Conservation (phyloP, 805 yeast genomes). For the Blastobotrys americana region DNA sequence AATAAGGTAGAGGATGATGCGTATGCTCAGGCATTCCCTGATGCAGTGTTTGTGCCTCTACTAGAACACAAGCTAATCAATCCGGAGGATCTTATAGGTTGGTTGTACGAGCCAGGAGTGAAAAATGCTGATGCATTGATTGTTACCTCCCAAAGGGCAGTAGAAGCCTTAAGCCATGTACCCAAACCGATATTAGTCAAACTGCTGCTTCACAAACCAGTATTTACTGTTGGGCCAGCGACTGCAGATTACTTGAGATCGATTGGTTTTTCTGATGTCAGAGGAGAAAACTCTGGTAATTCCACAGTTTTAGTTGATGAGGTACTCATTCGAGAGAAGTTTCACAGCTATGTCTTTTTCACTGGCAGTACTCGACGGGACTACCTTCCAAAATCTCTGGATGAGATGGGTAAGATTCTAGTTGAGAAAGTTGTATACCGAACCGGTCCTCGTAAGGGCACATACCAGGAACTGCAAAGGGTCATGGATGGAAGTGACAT, state of each 20-base stretch:
- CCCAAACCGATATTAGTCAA: neutral
- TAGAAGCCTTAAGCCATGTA: constrained; percentile 45
- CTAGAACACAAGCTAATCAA: constrained; percentile 56
- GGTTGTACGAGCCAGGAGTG: constrained; percentile 40
- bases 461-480: neutral
- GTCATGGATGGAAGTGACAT: constrained; percentile 8
- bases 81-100: constrained; percentile 37
- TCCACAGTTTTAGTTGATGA: constrained; percentile 63
- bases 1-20: constrained; percentile 66
- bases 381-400: constrained; percentile 60
- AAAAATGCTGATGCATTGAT: constrained; percentile 46
- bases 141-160: constrained; percentile 87
- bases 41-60: constrained; percentile 62
- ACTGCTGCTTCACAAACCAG: constrained; percentile 31
- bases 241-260: constrained; percentile 52
- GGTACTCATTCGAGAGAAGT: constrained; percentile 37
- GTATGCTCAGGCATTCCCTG: constrained; percentile 42
- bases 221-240: constrained; percentile 90
- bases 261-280: constrained; percentile 59
- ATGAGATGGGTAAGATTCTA: constrained; percentile 36
- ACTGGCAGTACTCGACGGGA: constrained; percentile 85
- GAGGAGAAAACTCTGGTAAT: constrained; percentile 82
- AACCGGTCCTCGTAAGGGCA: constrained; percentile 39
- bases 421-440: constrained; percentile 61
- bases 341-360: constrained; percentile 44